These are phyloP conservation scores for Purshia tridentata DNA, from an alignment of 306 rosid genomes.

Conservation along the genomic window DNA sequence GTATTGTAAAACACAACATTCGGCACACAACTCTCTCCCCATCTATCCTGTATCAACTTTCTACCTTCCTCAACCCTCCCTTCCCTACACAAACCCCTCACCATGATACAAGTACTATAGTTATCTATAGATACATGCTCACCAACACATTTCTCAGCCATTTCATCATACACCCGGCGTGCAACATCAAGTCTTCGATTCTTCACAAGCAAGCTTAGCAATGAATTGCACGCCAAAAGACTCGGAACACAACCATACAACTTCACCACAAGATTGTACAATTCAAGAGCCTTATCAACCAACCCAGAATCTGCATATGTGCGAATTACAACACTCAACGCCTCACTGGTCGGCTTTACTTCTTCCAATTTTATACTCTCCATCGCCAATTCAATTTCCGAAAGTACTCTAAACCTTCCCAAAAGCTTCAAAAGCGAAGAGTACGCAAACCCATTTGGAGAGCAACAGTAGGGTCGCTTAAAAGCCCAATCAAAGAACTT, in stretches of 20 bases:
- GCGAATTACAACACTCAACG: slow-evolving; percentile 45
- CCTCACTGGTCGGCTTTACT: slow-evolving; percentile 51
- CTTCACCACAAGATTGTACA: slow-evolving; percentile 34
- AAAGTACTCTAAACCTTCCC: slow-evolving; percentile 51
- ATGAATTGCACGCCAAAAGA: slow-evolving; percentile 51
- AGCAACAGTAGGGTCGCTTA: slow-evolving; percentile 39
- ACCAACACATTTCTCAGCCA: slow-evolving; percentile 40
- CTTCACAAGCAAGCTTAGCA: slow-evolving; percentile 49
- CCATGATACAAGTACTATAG: slow-evolving; percentile 64
- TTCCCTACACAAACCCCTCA: slow-evolving; percentile 60
- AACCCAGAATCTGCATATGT: slow-evolving; percentile 54
- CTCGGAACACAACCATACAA: slow-evolving; percentile 46
- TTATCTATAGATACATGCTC: slow-evolving; percentile 42
- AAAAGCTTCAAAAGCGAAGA: slow-evolving; percentile 68
- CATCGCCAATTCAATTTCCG: slow-evolving; percentile 53
- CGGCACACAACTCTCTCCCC: slow-evolving; percentile 75
- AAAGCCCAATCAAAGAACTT: slow-evolving; percentile 76
- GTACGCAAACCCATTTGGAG: slow-evolving; percentile 46
- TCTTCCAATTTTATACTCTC: slow-evolving; percentile 39
- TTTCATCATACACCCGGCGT: slow-evolving; percentile 60
- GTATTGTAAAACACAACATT: slow-evolving; percentile 70
- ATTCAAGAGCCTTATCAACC: slow-evolving; percentile 55
- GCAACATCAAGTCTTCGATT: slow-evolving; percentile 48
- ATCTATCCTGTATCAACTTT: slow-evolving; percentile 55
- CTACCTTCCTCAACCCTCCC: slow-evolving; percentile 66